phyloP scores from a whole-genome alignment of 2,329 filamentous ascomycete species.

The Triangularia verruculosa region DNA sequence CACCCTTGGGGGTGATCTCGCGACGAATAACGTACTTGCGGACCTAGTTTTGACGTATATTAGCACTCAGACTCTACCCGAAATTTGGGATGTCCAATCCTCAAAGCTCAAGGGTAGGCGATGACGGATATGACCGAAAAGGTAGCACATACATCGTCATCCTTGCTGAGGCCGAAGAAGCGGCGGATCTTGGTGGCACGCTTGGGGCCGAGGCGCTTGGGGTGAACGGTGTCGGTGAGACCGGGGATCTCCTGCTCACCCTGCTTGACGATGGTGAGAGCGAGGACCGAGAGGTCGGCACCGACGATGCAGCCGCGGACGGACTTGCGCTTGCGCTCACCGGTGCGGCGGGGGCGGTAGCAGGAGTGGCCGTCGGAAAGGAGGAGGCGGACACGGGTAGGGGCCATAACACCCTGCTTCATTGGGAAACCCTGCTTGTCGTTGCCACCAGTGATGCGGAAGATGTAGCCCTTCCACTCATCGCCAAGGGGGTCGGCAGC shows the following conservation, averaged over 20 bases:
- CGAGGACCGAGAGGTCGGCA: conserved; percentile 91
- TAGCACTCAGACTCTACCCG: conserved; percentile 60
- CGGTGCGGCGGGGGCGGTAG: conserved; percentile 96
- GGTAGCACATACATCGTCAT: conserved; percentile 94
- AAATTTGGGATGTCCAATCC: conserved; percentile 41
- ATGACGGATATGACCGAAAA: conserved; percentile 58
- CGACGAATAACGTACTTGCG: conserved; percentile 99
- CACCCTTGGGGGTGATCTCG: conserved; percentile 93
- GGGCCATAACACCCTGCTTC: conserved; percentile 99
- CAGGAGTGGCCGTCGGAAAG: conserved; percentile 96
- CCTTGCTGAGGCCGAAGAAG: conserved; percentile 99
- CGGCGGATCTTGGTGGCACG: conserved; percentile 99
- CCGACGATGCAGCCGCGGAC: conserved; percentile 98
- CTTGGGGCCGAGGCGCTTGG: conserved; percentile 99
- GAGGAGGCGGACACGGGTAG: conserved; percentile 96
- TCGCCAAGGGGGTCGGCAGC: conserved; percentile 92
- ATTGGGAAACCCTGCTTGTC: conserved; percentile 99
- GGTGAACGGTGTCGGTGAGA: conserved; percentile 95
- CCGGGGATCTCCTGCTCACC: conserved; percentile 92
- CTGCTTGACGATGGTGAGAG: conserved; percentile 96
- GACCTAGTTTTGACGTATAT: conserved; percentile 59
- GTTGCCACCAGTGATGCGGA: conserved; percentile 99
- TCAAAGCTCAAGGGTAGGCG: conserved; percentile 62
- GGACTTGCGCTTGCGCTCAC: conserved; percentile 99
- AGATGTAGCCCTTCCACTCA: conserved; percentile 99